Evolutionary conservation across 2,329 filamentous ascomycete genomes (phyloP).

Genomic region (Pyrenochaeta sp.): DNA sequence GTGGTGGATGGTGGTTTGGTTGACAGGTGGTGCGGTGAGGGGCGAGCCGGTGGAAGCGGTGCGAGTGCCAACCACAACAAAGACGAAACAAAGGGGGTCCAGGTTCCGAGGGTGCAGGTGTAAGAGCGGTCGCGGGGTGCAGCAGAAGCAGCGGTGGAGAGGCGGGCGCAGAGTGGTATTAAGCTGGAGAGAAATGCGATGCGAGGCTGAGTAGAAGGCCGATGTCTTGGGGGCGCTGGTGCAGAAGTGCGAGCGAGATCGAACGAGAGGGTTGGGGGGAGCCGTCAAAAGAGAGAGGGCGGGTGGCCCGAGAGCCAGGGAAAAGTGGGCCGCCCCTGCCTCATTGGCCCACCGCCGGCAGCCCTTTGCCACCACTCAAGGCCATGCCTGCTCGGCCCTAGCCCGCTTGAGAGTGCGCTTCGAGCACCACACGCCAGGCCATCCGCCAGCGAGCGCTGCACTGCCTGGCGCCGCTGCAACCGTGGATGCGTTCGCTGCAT

Average conservation of each 20-base stretch:
- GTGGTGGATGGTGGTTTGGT: conserved; percentile 22
- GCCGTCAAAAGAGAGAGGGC: conserved; percentile 9
- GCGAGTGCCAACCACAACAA: conserved; percentile 31
- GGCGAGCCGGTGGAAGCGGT: conserved; percentile 21
- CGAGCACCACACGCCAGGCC: too few species aligned
- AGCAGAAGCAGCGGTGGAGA: conserved; percentile 17
- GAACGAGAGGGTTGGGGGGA: conserved; percentile 18
- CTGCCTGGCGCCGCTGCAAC: too few species aligned
- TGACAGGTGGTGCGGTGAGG: conserved; percentile 26
- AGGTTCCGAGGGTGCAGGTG: conserved; percentile 8
- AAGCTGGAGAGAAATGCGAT: conserved; percentile 29
- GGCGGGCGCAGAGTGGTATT: conserved; percentile 24
- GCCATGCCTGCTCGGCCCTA: conserved; percentile 8
- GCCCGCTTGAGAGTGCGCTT: too few species aligned
- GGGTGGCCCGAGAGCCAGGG: conserved; percentile 16
- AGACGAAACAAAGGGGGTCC: conserved; percentile 32
- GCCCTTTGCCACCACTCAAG: conserved; percentile 14
- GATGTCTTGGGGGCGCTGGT: conserved; percentile 22
- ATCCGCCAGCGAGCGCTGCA: too few species aligned
- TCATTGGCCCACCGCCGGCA: too few species aligned
- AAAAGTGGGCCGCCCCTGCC: conserved; percentile 5
- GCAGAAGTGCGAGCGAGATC: conserved; percentile 25
- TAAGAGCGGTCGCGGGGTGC: conserved; percentile 13
- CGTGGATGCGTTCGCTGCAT: neutral
- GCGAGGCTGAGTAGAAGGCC: conserved; percentile 33